A percentile compares a stretch with the other conserved stretches of the same genome.
phyloP scores from a whole-genome alignment of 2,329 filamentous ascomycete genomes.

The Camillea tinctor region DNA sequence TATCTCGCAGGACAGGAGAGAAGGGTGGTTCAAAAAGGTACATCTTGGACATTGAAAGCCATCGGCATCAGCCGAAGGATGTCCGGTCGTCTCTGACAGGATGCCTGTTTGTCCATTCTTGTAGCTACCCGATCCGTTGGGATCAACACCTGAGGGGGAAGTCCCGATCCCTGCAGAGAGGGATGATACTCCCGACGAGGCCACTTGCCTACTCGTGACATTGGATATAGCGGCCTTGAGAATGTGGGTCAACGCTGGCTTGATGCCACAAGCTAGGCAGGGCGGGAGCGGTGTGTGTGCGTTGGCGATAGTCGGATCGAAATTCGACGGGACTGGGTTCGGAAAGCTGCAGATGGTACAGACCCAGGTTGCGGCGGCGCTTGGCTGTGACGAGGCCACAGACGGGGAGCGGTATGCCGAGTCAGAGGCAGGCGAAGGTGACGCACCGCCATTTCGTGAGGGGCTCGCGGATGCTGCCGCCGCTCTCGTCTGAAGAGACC shows the following conservation, averaged over 20 bases:
- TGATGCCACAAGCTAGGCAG: constrained; percentile 91
- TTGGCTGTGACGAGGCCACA: constrained; percentile 47
- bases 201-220: constrained; percentile 52
- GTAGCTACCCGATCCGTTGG: constrained; percentile 8
- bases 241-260: constrained; percentile 77
- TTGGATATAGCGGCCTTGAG: constrained; percentile 83
- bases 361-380: constrained; percentile 83
- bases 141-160: constrained; percentile 8
- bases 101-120: constrained; percentile 8
- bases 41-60: constrained; percentile 75
- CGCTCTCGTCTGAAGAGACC: constrained; percentile 56
- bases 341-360: constrained; percentile 95
- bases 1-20: constrained; percentile 82
- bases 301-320: constrained; percentile 80
- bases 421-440: constrained; percentile 25
- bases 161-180: constrained; percentile 11
- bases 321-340: constrained; percentile 89
- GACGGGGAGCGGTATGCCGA: constrained; percentile 40
- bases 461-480: constrained; percentile 46
- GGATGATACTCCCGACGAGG: constrained; percentile 12
- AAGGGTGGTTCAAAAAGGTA: constrained; percentile 92
- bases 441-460: constrained; percentile 44
- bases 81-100: constrained; percentile 5
- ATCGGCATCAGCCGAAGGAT: constrained; percentile 12
- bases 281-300: constrained; percentile 78